Evolutionary conservation across 495 filamentous ascomycete species (phyloP).

Genomic region (Aspergillus avenaceus): DNA sequence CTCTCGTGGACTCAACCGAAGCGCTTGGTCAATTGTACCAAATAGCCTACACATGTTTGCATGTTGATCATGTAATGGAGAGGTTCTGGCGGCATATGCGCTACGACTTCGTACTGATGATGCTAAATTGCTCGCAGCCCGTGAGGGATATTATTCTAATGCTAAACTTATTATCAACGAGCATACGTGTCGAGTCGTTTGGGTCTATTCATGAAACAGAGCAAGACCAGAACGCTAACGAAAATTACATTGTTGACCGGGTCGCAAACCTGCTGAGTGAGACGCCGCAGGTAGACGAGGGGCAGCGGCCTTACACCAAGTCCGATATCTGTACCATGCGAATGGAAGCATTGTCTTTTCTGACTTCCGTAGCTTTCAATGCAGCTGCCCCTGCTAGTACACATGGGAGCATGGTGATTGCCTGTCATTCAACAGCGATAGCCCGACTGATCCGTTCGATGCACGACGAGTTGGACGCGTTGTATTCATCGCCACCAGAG

Average conservation of each 20-base stretch:
- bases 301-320: slow-evolving; percentile 42
- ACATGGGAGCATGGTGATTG: slow-evolving; percentile 50
- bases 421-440: slow-evolving; percentile 50
- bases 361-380: slow-evolving; percentile 48
- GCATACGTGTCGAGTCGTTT: slow-evolving; percentile 53
- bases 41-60: slow-evolving; percentile 49
- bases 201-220: slow-evolving; percentile 55
- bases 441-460: slow-evolving; percentile 59
- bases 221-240: slow-evolving; percentile 47
- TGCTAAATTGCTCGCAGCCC: slow-evolving; percentile 56
- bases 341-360: slow-evolving; percentile 51
- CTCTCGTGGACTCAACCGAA: slow-evolving; percentile 50
- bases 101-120: slow-evolving; percentile 60
- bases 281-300: slow-evolving; percentile 43
- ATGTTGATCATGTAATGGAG: slow-evolving; percentile 35
- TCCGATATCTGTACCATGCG: slow-evolving; percentile 53
- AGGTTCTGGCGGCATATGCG: slow-evolving; percentile 59
- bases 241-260: slow-evolving; percentile 57
- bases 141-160: slow-evolving; percentile 56
- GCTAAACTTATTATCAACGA: slow-evolving; percentile 55
- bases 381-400: slow-evolving; percentile 28
- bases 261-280: slow-evolving; percentile 58
- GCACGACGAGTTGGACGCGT: slow-evolving; percentile 56
- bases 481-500: slow-evolving; percentile 52
- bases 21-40: slow-evolving; percentile 55